A percentile compares a stretch with the other conserved stretches of the same genome.
These are phyloP conservation scores for Balamuthia mandrillaris DNA, from an alignment of 208 protist genomes.

Conservation along the genomic window DNA sequence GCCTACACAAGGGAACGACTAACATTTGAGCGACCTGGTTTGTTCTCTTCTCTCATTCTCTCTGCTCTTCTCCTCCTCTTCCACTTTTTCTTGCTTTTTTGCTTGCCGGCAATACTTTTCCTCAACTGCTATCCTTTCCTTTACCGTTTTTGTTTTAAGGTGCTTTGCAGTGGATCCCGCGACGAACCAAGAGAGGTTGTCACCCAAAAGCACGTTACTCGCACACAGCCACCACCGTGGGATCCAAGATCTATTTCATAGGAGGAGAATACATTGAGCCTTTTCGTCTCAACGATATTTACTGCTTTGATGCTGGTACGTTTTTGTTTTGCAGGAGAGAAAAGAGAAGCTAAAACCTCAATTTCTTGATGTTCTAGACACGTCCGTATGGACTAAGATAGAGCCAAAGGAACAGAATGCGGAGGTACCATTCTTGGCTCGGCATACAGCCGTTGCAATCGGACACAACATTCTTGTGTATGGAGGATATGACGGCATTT, in stretches of 20 bases:
- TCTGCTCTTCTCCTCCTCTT: too few species aligned
- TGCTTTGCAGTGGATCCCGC: not conserved
- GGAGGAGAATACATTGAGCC: not conserved
- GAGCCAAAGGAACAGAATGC: not conserved
- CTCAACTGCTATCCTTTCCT: too few species aligned
- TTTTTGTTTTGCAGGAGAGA: not conserved
- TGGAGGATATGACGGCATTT: not conserved
- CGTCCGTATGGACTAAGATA: not conserved
- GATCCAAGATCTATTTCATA: constrained; percentile 2
- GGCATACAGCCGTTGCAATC: not conserved
- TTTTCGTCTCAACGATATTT: not conserved
- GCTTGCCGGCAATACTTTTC: too few species aligned
- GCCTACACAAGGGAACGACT: too few species aligned
- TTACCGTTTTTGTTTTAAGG: not conserved
- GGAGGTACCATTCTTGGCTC: constrained; percentile 1
- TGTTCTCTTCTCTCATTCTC: too few species aligned
- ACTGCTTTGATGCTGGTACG: not conserved
- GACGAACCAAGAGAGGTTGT: not conserved
- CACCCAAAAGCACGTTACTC: not conserved
- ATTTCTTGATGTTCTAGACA: not conserved
- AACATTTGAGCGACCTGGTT: too few species aligned
- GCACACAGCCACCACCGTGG: not conserved
- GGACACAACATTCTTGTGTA: not conserved
- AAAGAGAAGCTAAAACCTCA: not conserved
- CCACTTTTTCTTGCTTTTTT: too few species aligned